Base-by-base conservation (phyloP, 176 grass and related monocot species). In the Chloris gayana region DNA sequence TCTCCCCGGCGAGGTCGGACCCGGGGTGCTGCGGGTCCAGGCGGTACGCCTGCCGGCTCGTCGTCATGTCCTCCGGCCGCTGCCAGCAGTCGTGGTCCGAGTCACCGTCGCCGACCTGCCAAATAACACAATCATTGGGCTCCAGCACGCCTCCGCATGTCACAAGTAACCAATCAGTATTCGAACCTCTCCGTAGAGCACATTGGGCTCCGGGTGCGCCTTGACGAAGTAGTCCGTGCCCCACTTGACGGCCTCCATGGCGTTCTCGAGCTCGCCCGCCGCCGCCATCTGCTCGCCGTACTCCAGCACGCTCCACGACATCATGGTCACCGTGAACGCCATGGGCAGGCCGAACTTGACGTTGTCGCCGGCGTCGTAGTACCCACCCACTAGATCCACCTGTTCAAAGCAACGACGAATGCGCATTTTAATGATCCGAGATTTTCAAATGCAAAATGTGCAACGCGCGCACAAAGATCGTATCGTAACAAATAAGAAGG, bases 241-340 rank as follows among this genome's bases (percentile, higher is more conserved):
- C 95, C 95, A 98, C 85, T 86, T 98, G 32, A 98, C 71, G 73
- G 95, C 95, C 25, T 98, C 95, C 72, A 91, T 33, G 80, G 95
- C 95, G 83, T 98, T 83, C 15, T 72, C 83, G 13, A 93, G 83
- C 88, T 98, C 92, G 49, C 92, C 95, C 67, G 83, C 87, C 2
- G 85, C 87, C 49, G 77, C 67, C 88, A 98, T 94, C 90, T 98
- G 88, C n/a, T 85, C 72, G 26, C 92, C 86, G 80, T 94, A 98
- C 67, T 98, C 95, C 10, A 91, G 39, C 1, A 94, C 84, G 77
- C 95, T 92, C 95, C 95, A 98, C 50, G 92, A 65, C 90, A 98
- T 94, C 95, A 98, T 98, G 18, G 95, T 98, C 70, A 98, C 87
- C 67, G 95, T 94, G 90, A 94, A 98, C 70, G 95, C 95, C 95